A percentile compares a stretch with the other conserved stretches of the same genome.
Evolutionary conservation across 805 yeast species (phyloP).

Genomic region (Ogataea trehalophila): DNA sequence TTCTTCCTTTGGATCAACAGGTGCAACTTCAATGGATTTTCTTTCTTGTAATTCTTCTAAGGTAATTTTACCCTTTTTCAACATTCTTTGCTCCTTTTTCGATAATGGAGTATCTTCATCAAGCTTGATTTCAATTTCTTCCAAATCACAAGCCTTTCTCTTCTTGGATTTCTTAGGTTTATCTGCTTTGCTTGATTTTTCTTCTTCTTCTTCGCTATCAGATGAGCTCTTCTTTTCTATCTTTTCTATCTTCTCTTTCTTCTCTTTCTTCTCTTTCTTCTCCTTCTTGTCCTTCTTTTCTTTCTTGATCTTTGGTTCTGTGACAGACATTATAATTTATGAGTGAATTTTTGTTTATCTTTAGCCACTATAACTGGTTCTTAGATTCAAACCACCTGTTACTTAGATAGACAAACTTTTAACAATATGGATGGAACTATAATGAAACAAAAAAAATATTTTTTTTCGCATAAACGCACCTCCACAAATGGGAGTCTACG

Average conservation of each 20-base stretch:
- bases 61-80: slow-evolving; percentile 71
- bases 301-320: neutral
- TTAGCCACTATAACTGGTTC: too few species aligned
- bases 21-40: slow-evolving; percentile 29
- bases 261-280: slow-evolving; percentile 4
- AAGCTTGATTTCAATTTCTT: slow-evolving; percentile 66
- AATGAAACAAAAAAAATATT: too few species aligned
- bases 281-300: slow-evolving; percentile 6
- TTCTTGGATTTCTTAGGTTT: slow-evolving; percentile 8
- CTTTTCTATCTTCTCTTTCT: slow-evolving; percentile 28
- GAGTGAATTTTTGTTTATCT: too few species aligned
- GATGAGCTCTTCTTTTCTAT: slow-evolving; percentile 27
- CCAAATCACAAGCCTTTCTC: slow-evolving; percentile 36
- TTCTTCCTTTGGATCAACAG: slow-evolving; percentile 6
- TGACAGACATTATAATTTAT: neutral
- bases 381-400: too few species aligned
- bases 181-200: neutral
- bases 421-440: too few species aligned
- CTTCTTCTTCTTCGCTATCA: slow-evolving; percentile 2
- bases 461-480: too few species aligned
- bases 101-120: slow-evolving; percentile 76
- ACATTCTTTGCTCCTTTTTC: slow-evolving; percentile 81
- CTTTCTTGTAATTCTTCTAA: slow-evolving; percentile 46
- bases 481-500: too few species aligned
- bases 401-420: too few species aligned